Conservation (phyloP, 2,329 filamentous ascomycete genomes). For the Paramyrothecium roridum region DNA sequence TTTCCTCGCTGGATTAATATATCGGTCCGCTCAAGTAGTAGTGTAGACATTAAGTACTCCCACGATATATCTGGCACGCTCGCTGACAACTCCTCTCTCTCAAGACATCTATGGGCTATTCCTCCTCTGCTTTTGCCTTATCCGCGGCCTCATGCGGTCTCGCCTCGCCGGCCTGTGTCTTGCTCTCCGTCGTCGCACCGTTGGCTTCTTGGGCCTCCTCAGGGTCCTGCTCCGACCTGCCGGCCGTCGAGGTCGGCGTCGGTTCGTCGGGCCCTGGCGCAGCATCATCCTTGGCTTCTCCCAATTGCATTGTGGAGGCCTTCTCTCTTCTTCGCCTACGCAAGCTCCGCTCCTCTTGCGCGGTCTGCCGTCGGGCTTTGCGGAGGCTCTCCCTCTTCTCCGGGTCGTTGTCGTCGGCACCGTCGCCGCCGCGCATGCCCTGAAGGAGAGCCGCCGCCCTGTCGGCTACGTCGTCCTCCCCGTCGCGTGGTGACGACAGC, state of each 20-base stretch:
- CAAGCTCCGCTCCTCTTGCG: constrained; percentile 72
- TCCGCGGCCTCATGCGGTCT: background rate
- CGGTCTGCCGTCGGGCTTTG: constrained; percentile 62
- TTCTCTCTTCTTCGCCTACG: constrained; percentile 66
- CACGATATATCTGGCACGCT: constrained; percentile 17
- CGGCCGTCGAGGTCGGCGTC: constrained; percentile 7
- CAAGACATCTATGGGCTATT: constrained; percentile 4
- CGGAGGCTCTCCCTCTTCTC: constrained; percentile 61
- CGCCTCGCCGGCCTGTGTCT: background rate
- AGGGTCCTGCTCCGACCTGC: constrained; percentile 4
- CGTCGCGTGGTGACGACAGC: constrained; percentile 38
- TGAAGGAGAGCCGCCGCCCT: constrained; percentile 81
- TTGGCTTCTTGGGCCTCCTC: constrained; percentile 10
- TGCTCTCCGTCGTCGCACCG: constrained; percentile 3
- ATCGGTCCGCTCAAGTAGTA: constrained; percentile 10
- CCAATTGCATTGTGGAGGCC: constrained; percentile 34
- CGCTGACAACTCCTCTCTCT: constrained; percentile 7
- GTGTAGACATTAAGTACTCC: constrained; percentile 36
- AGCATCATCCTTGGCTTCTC: constrained; percentile 19
- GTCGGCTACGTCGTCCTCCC: constrained; percentile 75
- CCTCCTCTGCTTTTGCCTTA: constrained; percentile 4
- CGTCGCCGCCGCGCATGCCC: constrained; percentile 70
- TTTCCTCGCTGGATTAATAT: too few species aligned
- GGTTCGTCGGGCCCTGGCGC: constrained; percentile 9
- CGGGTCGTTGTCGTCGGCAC: constrained; percentile 45